Conservation (phyloP, 257 asterid species). For the Forsythia suspensa region DNA sequence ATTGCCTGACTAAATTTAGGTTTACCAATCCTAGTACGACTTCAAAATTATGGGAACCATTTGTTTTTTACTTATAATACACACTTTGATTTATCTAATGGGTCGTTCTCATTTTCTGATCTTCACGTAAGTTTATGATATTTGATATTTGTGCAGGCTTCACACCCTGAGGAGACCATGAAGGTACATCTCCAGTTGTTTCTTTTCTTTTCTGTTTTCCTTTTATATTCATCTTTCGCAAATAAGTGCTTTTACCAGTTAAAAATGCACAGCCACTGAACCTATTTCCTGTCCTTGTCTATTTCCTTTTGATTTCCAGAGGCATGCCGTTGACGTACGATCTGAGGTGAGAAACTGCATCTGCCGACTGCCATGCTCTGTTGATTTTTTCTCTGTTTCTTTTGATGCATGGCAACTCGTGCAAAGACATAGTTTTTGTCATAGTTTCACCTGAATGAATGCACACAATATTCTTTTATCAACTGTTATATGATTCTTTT, state of each 20-base stretch:
- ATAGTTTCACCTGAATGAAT: not conserved
- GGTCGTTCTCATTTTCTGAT: not conserved
- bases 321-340: constrained; percentile 58
- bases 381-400: not conserved
- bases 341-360: constrained; percentile 61
- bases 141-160: constrained; percentile 40
- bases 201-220: not conserved
- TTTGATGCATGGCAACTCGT: not conserved
- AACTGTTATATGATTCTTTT: too few species aligned
- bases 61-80: not conserved
- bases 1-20: not conserved
- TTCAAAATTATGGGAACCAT: not conserved
- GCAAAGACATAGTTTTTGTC: not conserved
- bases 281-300: constrained; percentile 14
- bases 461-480: not conserved
- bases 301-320: constrained; percentile 37
- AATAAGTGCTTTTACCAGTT: not conserved
- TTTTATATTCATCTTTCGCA: not conserved
- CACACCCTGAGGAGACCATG: constrained; percentile 31
- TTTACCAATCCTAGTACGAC: not conserved
- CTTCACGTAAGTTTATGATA: constrained; percentile 11
- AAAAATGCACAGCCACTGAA: constrained; percentile 2
- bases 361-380: not conserved
- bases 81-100: not conserved
- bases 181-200: constrained; percentile 48